Percentiles rank a stretch among this genome's conserved stretches.
These are phyloP conservation scores for Metschnikowia sp. DNA, from an alignment of 805 yeast genomes.

Conservation along the genomic window DNA sequence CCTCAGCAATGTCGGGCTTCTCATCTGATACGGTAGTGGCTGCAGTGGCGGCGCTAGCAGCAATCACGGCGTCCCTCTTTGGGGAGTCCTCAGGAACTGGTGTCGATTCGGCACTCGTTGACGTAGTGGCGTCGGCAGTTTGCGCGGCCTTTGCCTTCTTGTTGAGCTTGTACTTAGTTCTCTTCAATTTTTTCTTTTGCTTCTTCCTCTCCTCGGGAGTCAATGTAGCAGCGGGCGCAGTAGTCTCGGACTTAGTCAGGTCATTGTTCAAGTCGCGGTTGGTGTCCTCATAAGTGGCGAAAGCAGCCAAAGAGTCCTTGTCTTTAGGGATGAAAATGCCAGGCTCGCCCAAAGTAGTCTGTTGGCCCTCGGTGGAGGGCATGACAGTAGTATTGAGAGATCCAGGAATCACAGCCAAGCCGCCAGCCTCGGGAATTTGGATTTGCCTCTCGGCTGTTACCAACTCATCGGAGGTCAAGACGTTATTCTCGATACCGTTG, in stretches of 20 bases:
- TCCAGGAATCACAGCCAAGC: constrained; percentile 12
- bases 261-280: constrained; percentile 49
- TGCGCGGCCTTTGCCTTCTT: constrained; percentile 29
- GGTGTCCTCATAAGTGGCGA: constrained; percentile 52
- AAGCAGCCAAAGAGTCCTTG: constrained; percentile 63
- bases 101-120: constrained; percentile 5
- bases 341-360: constrained; percentile 60
- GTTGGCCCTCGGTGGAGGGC: constrained; percentile 44
- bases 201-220: constrained; percentile 25
- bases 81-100: constrained; percentile 11
- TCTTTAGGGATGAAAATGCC: constrained; percentile 67
- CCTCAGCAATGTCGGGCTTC: not conserved
- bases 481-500: constrained; percentile 52
- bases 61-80: not conserved
- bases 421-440: constrained; percentile 18
- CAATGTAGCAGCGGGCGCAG: constrained; percentile 14
- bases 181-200: constrained; percentile 44
- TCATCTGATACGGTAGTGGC: constrained; percentile 1
- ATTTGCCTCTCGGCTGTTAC: constrained; percentile 12
- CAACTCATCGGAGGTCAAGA: constrained; percentile 38
- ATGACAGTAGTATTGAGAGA: constrained; percentile 38
- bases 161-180: constrained; percentile 41
- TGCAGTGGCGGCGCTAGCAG: constrained; percentile 4
- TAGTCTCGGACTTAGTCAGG: constrained; percentile 11
- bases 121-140: constrained; percentile 6